These are phyloP conservation scores for Lunasporangiospora selenospora DNA, from an alignment of 192 early-diverging fungal genomes.

Conservation along the genomic window DNA sequence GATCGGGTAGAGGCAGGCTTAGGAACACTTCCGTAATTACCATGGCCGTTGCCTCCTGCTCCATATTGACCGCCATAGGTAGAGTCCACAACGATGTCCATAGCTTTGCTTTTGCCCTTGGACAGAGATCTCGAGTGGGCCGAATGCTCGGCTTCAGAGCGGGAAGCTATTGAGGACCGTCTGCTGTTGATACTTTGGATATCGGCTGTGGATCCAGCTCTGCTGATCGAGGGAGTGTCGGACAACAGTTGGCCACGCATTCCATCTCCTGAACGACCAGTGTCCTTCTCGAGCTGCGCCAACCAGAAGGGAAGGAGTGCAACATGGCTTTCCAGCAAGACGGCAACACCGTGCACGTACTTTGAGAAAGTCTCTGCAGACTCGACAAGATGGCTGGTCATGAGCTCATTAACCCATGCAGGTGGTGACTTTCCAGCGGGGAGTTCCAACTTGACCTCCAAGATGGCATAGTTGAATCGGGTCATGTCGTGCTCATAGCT, in stretches of 20 bases:
- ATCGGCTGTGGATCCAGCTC: constrained; percentile 32
- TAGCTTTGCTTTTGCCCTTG: constrained; percentile 38
- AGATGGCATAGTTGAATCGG: constrained; percentile 94
- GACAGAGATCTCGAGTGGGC: constrained; percentile 16
- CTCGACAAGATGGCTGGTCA: constrained; percentile 75
- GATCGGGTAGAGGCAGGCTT: constrained; percentile 14
- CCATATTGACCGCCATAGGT: constrained; percentile 20
- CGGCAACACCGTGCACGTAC: constrained; percentile 84
- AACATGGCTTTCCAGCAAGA: constrained; percentile 67
- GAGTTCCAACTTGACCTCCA: constrained; percentile 87
- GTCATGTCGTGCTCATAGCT: constrained; percentile 85
- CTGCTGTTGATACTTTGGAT: constrained; percentile 45
- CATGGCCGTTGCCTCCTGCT: neutral
- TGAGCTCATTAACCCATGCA: constrained; percentile 77
- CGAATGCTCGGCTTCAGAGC: constrained; percentile 28
- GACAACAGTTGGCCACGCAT: constrained; percentile 39
- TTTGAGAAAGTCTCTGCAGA: constrained; percentile 89
- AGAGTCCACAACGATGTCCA: constrained; percentile 41
- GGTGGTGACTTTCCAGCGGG: constrained; percentile 72
- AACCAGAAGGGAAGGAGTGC: constrained; percentile 72
- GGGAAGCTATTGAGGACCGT: constrained; percentile 29
- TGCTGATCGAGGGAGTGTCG: constrained; percentile 30
- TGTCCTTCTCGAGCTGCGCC: constrained; percentile 36
- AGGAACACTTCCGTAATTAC: constrained; percentile 5
- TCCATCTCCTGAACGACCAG: constrained; percentile 22